These are phyloP conservation scores for Ceratocystis ficicola DNA, from an alignment of 2,329 filamentous ascomycete species.

Conservation along the genomic window DNA sequence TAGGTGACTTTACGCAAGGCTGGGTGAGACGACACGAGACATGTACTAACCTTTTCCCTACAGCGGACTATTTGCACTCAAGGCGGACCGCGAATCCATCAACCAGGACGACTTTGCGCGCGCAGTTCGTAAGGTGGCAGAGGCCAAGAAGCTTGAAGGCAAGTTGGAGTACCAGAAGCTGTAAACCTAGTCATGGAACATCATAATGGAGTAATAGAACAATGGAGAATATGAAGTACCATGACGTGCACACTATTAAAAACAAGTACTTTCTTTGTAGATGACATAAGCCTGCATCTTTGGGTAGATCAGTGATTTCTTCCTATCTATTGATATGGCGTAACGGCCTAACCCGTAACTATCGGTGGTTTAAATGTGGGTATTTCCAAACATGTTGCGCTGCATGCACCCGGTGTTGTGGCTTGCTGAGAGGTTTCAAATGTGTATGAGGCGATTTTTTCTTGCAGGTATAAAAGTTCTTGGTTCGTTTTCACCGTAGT, in stretches of 20 bases:
- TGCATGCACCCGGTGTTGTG: not conserved
- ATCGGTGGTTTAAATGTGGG: not conserved
- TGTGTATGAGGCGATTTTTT: not conserved
- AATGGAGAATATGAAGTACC: not conserved
- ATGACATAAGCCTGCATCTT: not conserved
- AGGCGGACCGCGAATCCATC: slow-evolving; percentile 90
- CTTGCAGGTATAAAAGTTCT: not conserved
- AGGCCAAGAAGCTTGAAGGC: slow-evolving; percentile 95
- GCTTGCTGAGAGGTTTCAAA: slow-evolving; percentile 1
- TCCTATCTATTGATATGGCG: not conserved
- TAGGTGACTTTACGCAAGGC: not conserved
- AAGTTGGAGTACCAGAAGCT: slow-evolving; percentile 97
- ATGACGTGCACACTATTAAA: not conserved
- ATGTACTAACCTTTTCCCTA: slow-evolving; percentile 25
- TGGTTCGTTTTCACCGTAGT: not conserved
- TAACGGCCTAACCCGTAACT: not conserved
- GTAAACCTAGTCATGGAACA: slow-evolving; percentile 34
- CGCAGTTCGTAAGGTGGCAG: slow-evolving; percentile 91
- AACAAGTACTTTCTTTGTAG: not conserved
- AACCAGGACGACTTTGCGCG: slow-evolving; percentile 99
- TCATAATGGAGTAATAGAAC: not conserved
- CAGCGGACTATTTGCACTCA: slow-evolving; percentile 92
- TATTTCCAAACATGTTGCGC: not conserved
- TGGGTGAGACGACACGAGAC: slow-evolving; percentile 22
- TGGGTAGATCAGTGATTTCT: not conserved